Evolutionary conservation across 805 yeast genomes (phyloP).

Genomic region (Tetrapisispora pingtungensis): DNA sequence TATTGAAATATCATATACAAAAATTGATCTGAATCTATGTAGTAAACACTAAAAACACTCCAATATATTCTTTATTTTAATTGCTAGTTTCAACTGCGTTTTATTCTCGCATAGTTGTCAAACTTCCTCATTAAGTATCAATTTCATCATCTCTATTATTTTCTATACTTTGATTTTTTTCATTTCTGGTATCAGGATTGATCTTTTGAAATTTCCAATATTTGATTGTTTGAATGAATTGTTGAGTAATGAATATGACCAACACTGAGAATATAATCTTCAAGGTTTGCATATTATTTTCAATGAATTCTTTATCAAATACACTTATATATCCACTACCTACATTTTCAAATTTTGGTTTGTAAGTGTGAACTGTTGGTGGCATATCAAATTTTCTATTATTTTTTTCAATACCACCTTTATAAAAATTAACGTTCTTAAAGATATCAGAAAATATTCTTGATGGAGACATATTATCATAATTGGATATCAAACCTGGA

Average conservation of each 20-base stretch:
- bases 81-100: too few relatives aligned
- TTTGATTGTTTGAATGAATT: background rate
- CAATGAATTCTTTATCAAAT: slow-evolving; percentile 18
- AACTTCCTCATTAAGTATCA: too few relatives aligned
- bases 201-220: background rate
- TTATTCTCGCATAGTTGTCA: too few relatives aligned
- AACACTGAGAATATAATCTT: slow-evolving; percentile 12
- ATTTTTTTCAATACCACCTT: slow-evolving; percentile 47
- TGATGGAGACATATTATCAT: slow-evolving; percentile 15
- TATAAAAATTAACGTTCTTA: slow-evolving; percentile 36
- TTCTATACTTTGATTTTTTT: background rate
- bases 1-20: too few relatives aligned
- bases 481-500: slow-evolving; percentile 18
- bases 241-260: background rate
- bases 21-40: too few relatives aligned
- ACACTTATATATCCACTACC: slow-evolving; percentile 10
- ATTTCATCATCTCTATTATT: too few relatives aligned
- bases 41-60: too few relatives aligned
- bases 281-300: slow-evolving; percentile 15
- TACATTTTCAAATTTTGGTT: slow-evolving; percentile 22
- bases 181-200: background rate
- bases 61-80: too few relatives aligned
- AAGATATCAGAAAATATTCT: slow-evolving; percentile 50
- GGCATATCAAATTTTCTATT: slow-evolving; percentile 28
- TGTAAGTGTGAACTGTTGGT: slow-evolving; percentile 25